Evolutionary conservation across 164 flowering plant genomes (phyloP), one percentile per base, ranked within the genome.

Genomic region (Echeveria elegans): DNA sequence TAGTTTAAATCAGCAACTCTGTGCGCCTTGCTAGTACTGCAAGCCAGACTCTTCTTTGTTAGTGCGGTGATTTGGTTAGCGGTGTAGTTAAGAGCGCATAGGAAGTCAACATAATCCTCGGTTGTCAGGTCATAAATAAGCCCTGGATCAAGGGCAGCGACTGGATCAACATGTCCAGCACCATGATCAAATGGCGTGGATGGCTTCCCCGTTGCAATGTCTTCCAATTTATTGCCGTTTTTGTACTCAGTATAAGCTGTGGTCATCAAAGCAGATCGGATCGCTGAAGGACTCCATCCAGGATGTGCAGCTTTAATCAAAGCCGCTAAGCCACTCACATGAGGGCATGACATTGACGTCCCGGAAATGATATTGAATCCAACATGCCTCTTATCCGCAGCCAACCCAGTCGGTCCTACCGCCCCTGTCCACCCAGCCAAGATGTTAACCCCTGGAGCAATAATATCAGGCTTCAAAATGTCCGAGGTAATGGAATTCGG

Each of bases 331-430:
- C 91, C 91, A 64, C 91, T 86, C 12, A 86, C 87, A 73, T 86
- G 91, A 0, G 91, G 91, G 70, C 91, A 86, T 0, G 91, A 86
- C 91, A 86, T 86, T 0, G 91, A 86, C 1, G 90, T 86, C 6
- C 90, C 90, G 0, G 90, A 86, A 16, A 86, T 81, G n/a, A 86
- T 86, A 78, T 84, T 86, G 80, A 82, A 86, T 3, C 32, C 79
- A 67, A 86, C 91, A 40, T 80, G 84, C 53, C 91, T 47, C 6
- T 6, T 14, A 67, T 86, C 91, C 15, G 69, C 34, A 0, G 77
- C 60, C 23, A 83, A 40, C 2, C 86, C 88, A 0, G 87, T 85
- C 0, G 91, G 91, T 0, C 87, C 86, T 16, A 71, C 79, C 0
- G 72, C 19, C 0, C 86, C 85, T 0, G 87, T 60, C 91, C 91